Evolutionary conservation across 495 filamentous ascomycete species (phyloP).

Genomic region (Oleoguttula mirabilis): DNA sequence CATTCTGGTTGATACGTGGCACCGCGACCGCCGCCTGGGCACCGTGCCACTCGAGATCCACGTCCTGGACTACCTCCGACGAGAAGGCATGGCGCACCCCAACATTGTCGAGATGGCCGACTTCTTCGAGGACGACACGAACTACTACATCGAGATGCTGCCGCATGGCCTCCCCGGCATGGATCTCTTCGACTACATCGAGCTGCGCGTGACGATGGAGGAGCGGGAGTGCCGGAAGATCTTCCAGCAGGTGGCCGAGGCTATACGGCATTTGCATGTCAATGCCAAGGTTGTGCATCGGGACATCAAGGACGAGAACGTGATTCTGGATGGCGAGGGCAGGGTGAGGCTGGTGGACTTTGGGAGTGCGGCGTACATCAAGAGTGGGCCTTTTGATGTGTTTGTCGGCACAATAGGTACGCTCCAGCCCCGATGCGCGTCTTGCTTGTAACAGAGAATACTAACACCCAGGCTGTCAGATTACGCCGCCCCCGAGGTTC

Average conservation of each 20-base stretch:
- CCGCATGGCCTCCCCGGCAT: constrained; percentile 94
- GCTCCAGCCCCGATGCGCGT: constrained; percentile 23
- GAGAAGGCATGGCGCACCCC: constrained; percentile 75
- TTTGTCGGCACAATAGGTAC: constrained; percentile 97
- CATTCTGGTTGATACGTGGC: constrained; percentile 98
- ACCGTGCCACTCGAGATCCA: constrained; percentile 97
- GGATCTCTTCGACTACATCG: constrained; percentile 99
- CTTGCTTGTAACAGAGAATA: neutral
- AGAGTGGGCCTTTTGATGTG: constrained; percentile 95
- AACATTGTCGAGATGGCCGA: constrained; percentile 98
- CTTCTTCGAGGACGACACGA: constrained; percentile 95
- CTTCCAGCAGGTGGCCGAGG: constrained; percentile 81
- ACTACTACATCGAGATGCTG: constrained; percentile 99
- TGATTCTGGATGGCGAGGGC: constrained; percentile 88
- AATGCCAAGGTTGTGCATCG: constrained; percentile 89
- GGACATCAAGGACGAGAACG: constrained; percentile 98
- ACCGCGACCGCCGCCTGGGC: constrained; percentile 82
- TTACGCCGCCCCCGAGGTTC: constrained; percentile 93
- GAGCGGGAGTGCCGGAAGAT: constrained; percentile 88
- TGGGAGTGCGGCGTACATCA: constrained; percentile 94
- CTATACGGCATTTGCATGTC: constrained; percentile 82
- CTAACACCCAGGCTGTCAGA: constrained; percentile 41
- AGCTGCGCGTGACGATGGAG: constrained; percentile 91
- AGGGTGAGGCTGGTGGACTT: constrained; percentile 97
- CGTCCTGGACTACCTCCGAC: constrained; percentile 83